Percentiles rank a stretch among this genome's conserved stretches.
These are phyloP conservation scores for Halenospora varia DNA, from an alignment of 495 filamentous ascomycete genomes.

Conservation along the genomic window DNA sequence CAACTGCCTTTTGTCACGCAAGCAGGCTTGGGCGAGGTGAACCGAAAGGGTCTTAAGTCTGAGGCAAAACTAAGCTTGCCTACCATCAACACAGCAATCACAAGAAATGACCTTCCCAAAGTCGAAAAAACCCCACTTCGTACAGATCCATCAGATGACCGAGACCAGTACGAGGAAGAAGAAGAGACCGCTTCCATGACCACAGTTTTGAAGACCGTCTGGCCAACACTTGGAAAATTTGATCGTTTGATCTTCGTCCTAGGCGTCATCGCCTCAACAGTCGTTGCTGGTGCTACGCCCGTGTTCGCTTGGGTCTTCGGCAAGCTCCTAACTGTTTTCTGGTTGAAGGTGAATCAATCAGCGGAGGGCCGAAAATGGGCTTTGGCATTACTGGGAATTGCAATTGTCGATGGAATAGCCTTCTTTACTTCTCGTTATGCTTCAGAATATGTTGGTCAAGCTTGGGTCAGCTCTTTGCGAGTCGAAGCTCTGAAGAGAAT, in stretches of 20 bases:
- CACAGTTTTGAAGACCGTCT: constrained; percentile 67
- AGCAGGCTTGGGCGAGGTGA: too few species aligned
- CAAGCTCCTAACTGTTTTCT: constrained; percentile 68
- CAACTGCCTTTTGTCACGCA: not conserved
- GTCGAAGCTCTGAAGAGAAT: constrained; percentile 64
- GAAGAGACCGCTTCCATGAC: constrained; percentile 36
- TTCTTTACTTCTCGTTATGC: constrained; percentile 65
- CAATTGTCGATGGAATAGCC: constrained; percentile 57
- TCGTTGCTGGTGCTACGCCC: constrained; percentile 68
- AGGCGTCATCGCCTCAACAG: constrained; percentile 56
- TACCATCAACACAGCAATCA: too few species aligned
- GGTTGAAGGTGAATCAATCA: constrained; percentile 38
- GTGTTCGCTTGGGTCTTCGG: constrained; percentile 76
- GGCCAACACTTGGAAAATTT: constrained; percentile 54
- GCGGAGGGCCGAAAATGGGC: constrained; percentile 61
- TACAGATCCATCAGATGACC: not conserved
- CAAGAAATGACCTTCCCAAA: too few species aligned
- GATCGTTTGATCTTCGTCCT: constrained; percentile 53
- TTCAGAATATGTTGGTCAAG: constrained; percentile 67
- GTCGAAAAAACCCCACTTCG: not conserved
- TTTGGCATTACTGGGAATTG: constrained; percentile 62
- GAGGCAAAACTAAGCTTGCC: too few species aligned
- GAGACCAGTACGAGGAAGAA: not conserved
- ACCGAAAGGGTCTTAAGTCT: too few species aligned
- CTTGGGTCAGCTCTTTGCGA: constrained; percentile 74